Percentiles rank a stretch among this genome's conserved stretches.
Conservation (phyloP, 1,139 yeast genomes). For the Debaryomyces singareniensis region DNA sequence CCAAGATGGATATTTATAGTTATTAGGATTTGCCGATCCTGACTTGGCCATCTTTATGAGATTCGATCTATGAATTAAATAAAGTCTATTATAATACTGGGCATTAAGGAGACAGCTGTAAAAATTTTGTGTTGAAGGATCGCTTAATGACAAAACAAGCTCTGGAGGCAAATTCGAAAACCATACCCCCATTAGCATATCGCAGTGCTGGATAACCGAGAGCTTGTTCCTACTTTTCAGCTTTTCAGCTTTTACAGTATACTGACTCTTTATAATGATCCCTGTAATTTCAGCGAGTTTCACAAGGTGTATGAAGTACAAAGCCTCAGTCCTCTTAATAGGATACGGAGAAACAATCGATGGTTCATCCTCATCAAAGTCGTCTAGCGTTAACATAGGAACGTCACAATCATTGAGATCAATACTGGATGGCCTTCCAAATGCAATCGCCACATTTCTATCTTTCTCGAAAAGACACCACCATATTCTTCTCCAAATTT, state of each 20-base stretch:
- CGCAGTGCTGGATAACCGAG: slow-evolving; percentile 64
- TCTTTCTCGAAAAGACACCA: slow-evolving; percentile 77
- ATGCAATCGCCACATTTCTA: slow-evolving; percentile 64
- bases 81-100: slow-evolving; percentile 67
- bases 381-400: slow-evolving; percentile 62
- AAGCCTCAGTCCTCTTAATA: slow-evolving; percentile 41
- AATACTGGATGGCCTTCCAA: slow-evolving; percentile 68
- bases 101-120: slow-evolving; percentile 60
- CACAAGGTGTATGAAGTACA: slow-evolving; percentile 58
- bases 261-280: slow-evolving; percentile 64
- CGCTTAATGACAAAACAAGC: slow-evolving; percentile 56
- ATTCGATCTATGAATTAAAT: slow-evolving; percentile 68
- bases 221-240: slow-evolving; percentile 42
- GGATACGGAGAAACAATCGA: slow-evolving; percentile 40
- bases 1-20: slow-evolving; percentile 69
- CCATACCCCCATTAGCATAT: slow-evolving; percentile 77
- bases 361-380: slow-evolving; percentile 55
- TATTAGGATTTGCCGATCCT: slow-evolving; percentile 37
- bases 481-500: slow-evolving; percentile 68
- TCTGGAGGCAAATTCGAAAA: slow-evolving; percentile 62
- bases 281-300: slow-evolving; percentile 73
- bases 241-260: slow-evolving; percentile 62
- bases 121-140: slow-evolving; percentile 46
- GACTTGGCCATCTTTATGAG: slow-evolving; percentile 47
- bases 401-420: slow-evolving; percentile 75